Conservation (phyloP, 176 grass and related monocot species). For the Chloris gayana region DNA sequence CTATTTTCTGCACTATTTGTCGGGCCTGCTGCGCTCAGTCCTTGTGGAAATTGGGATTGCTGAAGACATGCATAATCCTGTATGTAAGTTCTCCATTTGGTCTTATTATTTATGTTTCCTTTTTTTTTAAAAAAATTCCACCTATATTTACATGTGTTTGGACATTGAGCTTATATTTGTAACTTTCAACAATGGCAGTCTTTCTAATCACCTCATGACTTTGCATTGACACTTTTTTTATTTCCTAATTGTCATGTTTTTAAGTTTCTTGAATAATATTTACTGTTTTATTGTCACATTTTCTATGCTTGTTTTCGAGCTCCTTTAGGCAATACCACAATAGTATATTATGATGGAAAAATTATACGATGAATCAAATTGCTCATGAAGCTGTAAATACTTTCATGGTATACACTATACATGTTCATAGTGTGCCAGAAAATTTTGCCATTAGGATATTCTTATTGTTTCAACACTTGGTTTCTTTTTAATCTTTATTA, state of each 20-base stretch:
- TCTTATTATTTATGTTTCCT: constrained; percentile 31
- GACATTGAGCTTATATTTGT: not conserved
- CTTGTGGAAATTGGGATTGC: constrained; percentile 91
- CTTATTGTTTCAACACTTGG: constrained; percentile 18
- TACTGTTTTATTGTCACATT: not conserved
- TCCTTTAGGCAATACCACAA: constrained; percentile 7
- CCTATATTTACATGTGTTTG: constrained; percentile 12
- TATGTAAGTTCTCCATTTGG: constrained; percentile 82
- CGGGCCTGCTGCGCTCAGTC: constrained; percentile 57
- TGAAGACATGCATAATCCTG: constrained; percentile 99
- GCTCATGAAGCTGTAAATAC: not conserved
- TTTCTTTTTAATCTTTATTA: not conserved
- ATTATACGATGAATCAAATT: not conserved
- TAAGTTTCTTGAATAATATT: not conserved
- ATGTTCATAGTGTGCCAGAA: not conserved
- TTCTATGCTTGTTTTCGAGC: not conserved
- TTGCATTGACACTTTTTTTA: not conserved
- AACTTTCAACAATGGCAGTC: not conserved
- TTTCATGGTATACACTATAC: not conserved
- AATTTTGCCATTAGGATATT: not conserved
- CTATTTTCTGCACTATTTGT: constrained; percentile 78
- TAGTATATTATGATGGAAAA: not conserved
- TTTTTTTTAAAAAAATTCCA: constrained; percentile 8
- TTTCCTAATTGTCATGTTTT: not conserved
- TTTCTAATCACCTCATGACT: constrained; percentile 15